Conservation (phyloP, 2,329 filamentous ascomycete genomes). For the Blumeria graminis region DNA sequence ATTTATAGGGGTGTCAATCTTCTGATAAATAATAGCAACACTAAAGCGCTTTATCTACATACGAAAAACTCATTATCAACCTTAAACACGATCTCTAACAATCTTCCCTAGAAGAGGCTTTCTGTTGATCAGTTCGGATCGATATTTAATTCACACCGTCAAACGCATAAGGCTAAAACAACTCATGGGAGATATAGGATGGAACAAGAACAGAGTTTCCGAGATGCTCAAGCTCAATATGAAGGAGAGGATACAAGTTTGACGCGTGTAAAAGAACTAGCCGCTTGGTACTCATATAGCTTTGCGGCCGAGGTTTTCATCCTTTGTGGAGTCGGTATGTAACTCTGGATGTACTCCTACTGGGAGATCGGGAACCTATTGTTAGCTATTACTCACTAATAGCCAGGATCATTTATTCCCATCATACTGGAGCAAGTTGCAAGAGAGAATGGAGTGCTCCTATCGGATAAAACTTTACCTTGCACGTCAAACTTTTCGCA, state of each 20-base stretch:
- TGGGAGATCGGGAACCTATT: neutral
- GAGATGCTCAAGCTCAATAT: constrained; percentile 24
- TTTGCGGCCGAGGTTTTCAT: constrained; percentile 95
- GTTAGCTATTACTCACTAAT: neutral
- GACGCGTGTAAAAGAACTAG: constrained; percentile 67
- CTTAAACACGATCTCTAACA: too few species aligned
- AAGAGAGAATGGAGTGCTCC: constrained; percentile 69
- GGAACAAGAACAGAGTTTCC: too few species aligned
- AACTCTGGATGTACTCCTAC: constrained; percentile 6
- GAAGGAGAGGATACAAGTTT: constrained; percentile 68
- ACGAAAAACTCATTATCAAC: too few species aligned
- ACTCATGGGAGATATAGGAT: too few species aligned
- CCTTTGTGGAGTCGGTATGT: constrained; percentile 62
- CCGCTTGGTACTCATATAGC: constrained; percentile 88
- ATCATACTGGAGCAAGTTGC: constrained; percentile 87
- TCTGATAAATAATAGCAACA: too few species aligned
- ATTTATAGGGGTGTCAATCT: too few species aligned
- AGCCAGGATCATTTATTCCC: constrained; percentile 69
- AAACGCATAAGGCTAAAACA: too few species aligned
- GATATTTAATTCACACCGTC: too few species aligned
- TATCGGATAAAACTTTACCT: constrained; percentile 50
- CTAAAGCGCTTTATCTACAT: too few species aligned
- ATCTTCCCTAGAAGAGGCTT: too few species aligned
- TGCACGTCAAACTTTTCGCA: constrained; percentile 27
- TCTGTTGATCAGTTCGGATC: too few species aligned